These are phyloP conservation scores for Trichoderma koningiopsis DNA, from an alignment of 2,329 filamentous ascomycete species.

Conservation along the genomic window DNA sequence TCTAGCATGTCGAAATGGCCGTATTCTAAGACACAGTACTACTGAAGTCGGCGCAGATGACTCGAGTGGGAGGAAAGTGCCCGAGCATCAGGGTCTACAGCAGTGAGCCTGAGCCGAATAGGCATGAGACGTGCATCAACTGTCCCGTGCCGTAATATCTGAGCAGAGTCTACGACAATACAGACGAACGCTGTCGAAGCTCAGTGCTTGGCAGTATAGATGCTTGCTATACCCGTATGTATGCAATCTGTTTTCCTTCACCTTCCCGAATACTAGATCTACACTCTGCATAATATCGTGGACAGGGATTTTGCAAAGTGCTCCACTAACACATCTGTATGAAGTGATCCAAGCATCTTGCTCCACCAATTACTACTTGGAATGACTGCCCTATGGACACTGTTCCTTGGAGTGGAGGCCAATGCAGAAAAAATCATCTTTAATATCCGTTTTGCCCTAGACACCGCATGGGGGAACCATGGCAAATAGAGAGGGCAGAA, in stretches of 20 bases:
- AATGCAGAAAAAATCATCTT: neutral
- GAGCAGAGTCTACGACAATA: neutral
- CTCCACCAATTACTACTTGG: neutral
- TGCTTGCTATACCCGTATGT: neutral
- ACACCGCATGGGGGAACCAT: neutral
- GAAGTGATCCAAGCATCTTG: neutral
- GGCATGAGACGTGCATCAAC: neutral
- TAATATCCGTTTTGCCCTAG: neutral
- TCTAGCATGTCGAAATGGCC: neutral
- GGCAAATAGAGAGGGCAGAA: neutral
- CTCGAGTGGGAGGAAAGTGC: neutral
- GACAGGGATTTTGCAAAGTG: neutral
- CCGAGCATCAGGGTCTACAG: neutral
- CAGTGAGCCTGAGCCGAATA: neutral
- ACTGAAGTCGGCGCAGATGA: neutral
- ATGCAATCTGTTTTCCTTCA: neutral
- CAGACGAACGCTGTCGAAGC: neutral
- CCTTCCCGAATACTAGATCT: neutral
- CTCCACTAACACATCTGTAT: neutral
- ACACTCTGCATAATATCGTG: neutral
- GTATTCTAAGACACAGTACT: neutral
- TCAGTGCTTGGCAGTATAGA: neutral
- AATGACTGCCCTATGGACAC: constrained; percentile 4
- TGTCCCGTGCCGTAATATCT: neutral
- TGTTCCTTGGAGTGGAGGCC: constrained; percentile 4